These are phyloP conservation scores for Dothistroma septosporum DNA, from an alignment of 2,329 filamentous ascomycete genomes.

Conservation along the genomic window DNA sequence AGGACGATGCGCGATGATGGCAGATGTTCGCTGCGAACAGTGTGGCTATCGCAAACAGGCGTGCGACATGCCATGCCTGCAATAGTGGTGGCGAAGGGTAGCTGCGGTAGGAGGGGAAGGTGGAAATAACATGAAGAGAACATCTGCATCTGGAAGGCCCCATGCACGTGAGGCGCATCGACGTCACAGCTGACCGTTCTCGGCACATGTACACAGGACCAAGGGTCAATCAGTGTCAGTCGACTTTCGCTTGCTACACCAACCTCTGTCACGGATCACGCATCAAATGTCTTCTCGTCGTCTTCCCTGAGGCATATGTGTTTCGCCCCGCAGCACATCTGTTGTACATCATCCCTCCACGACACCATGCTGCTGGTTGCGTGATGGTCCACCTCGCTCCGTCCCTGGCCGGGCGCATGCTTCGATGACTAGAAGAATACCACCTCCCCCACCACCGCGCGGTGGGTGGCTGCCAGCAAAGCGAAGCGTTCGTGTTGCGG, in stretches of 20 bases:
- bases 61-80: background rate
- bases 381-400: no score
- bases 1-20: background rate
- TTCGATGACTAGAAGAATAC: background rate
- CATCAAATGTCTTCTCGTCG: background rate
- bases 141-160: no score
- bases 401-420: background rate
- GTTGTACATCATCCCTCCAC: background rate
- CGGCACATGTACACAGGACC: no score
- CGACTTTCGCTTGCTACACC: background rate
- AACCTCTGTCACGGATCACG: background rate
- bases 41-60: background rate
- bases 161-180: no score
- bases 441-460: background rate
- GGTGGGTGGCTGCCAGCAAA: background rate
- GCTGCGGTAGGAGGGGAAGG: no score
- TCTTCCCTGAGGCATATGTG: background rate
- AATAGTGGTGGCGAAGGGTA: no score
- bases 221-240: no score
- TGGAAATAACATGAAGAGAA: no score
- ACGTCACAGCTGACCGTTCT: background rate
- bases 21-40: background rate
- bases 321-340: background rate
- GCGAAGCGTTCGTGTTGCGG: background rate
- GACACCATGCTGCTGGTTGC: no score